Percentiles rank a stretch among this genome's conserved stretches.
Evolutionary conservation across 345 rosid species (phyloP).

Genomic region (Gossypium raimondii): DNA sequence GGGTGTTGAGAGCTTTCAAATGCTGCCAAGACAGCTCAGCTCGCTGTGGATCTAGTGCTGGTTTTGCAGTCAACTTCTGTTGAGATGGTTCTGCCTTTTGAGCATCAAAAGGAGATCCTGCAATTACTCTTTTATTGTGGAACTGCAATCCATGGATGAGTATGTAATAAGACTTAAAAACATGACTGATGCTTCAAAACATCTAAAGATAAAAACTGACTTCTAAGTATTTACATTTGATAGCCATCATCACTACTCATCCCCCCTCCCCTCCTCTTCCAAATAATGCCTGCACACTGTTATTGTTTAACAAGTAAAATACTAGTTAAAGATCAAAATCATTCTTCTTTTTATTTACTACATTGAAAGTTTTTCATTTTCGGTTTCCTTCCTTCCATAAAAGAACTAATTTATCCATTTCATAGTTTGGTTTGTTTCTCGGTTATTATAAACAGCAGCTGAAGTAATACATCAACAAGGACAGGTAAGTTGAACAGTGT

Average conservation of each 20-base stretch:
- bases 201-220: background rate
- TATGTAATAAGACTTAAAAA: slow-evolving; percentile 13
- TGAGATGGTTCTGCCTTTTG: slow-evolving; percentile 55
- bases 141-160: slow-evolving; percentile 42
- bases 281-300: background rate
- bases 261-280: background rate
- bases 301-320: background rate
- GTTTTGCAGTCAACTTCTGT: slow-evolving; percentile 26
- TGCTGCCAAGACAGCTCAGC: slow-evolving; percentile 77
- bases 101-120: slow-evolving; percentile 50
- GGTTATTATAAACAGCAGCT: background rate
- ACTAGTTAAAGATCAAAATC: background rate
- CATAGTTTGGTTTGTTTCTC: background rate
- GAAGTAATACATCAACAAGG: background rate
- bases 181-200: background rate
- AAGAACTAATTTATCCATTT: background rate
- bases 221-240: background rate
- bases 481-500: background rate
- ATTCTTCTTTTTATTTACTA: background rate
- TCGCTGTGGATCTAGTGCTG: slow-evolving; percentile 44
- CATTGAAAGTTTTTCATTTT: background rate
- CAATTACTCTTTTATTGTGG: slow-evolving; percentile 56
- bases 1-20: slow-evolving; percentile 89
- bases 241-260: background rate
- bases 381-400: background rate